Percentiles rank a stretch among this genome's conserved stretches.
phyloP scores from a whole-genome alignment of 352 stramenopile species.

The Phytophthora fragariae region DNA sequence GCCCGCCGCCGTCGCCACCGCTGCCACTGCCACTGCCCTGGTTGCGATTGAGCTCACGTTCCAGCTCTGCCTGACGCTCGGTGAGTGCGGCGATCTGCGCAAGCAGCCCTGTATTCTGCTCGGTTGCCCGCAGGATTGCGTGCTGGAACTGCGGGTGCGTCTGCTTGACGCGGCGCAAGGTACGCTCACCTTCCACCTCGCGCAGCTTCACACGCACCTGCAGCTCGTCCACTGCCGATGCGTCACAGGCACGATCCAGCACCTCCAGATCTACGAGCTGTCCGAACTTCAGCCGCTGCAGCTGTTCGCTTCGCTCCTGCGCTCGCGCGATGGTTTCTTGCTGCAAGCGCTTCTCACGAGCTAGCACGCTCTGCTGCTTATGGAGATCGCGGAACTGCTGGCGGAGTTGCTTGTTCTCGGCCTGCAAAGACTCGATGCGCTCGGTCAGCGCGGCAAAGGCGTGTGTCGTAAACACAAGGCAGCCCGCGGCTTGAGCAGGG shows the following conservation, averaged over 20 bases:
- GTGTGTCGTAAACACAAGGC: conserved; percentile 79
- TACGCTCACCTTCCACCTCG: conserved; percentile 76
- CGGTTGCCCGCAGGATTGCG: conserved; percentile 80
- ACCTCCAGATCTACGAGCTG: conserved; percentile 87
- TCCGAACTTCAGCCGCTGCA: conserved; percentile 86
- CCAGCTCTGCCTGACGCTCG: conserved; percentile 80
- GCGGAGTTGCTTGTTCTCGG: conserved; percentile 87
- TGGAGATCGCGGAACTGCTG: conserved; percentile 91
- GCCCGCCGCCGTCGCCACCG: conserved; percentile 46
- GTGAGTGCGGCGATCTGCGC: conserved; percentile 79
- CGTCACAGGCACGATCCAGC: conserved; percentile 89
- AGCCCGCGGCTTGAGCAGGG: conserved; percentile 55
- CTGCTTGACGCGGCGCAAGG: conserved; percentile 54
- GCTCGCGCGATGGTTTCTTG: conserved; percentile 72
- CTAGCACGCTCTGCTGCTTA: conserved; percentile 84
- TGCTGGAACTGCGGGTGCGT: conserved; percentile 70
- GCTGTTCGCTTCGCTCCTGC: conserved; percentile 74
- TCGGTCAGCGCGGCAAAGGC: conserved; percentile 68
- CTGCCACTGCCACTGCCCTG: conserved; percentile 38
- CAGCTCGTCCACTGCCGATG: conserved; percentile 70
- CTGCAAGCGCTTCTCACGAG: conserved; percentile 83
- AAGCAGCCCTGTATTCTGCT: conserved; percentile 89
- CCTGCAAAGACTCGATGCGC: conserved; percentile 83
- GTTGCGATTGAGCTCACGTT: conserved; percentile 85
- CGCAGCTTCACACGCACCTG: conserved; percentile 76